Base-by-base conservation (phyloP, 1,284 basidiomycete species). In the Cutaneotrichosporon arboriforme region DNA sequence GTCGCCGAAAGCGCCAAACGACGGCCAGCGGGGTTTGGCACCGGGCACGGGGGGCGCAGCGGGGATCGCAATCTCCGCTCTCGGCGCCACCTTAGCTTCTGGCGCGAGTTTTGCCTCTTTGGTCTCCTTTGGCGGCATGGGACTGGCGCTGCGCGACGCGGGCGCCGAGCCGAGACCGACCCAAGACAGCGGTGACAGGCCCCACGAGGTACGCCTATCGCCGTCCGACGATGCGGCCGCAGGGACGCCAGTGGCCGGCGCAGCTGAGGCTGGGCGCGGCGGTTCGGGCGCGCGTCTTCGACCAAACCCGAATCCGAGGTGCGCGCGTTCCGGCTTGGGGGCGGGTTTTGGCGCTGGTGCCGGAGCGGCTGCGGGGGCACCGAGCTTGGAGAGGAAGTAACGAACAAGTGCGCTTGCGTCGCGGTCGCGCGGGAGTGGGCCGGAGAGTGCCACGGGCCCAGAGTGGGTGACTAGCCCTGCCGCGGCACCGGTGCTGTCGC, bases 261-360 rank as follows among this genome's bases (percentile, higher is more conserved):
- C 37, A 9, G 13, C n/a, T 4, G 21, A 9, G n/a, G 33, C 23
- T 48, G 26, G 46, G 34, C 18, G 17, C 44, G 33, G 36, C 31
- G 41, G 33, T 36, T 40, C 38, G 26, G 45, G 14, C 34, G 23
- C 43, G 33, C 20, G 42, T 37, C 58, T 31, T 50, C 51, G 43
- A 4, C 59, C 49, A 33, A 64, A 45, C 12, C 63, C 61, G n/a
- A 64, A 54, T 0, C 66, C 66, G 4, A 67, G 52, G 8, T 55
- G 44, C 26, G 54, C 55, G 8, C 59, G 45, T n/a, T 22, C 45
- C 12, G 35, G 35, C n/a, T 46, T 38, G 18, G 45, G 35, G 8
- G n/a, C 26, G 26, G 35, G 35, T 23, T 46, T 38, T 14, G 45
- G 35, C 21, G n/a, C 43, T 40, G 23, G 57, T 45, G 45, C 34